Conservation (phyloP, 2,329 filamentous ascomycete species). For the Ascosphaera pollenicola region DNA sequence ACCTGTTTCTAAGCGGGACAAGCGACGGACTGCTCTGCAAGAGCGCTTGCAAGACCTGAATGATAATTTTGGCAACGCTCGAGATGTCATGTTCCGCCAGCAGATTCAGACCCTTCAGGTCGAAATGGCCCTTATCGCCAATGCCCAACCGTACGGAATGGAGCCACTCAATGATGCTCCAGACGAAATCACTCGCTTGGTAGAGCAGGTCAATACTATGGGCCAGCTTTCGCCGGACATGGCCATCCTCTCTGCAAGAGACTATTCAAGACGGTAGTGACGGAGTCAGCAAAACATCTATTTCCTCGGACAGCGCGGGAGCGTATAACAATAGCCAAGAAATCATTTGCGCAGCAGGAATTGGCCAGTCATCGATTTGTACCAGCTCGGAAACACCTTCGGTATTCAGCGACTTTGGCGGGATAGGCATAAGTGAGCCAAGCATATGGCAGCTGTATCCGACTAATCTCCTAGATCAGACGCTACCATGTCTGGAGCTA, state of each 20-base stretch:
- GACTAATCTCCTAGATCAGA: neutral
- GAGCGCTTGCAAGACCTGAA: constrained; percentile 59
- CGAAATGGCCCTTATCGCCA: constrained; percentile 67
- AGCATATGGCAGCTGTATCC: neutral
- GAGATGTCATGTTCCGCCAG: constrained; percentile 66
- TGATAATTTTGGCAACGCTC: constrained; percentile 56
- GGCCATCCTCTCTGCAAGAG: constrained; percentile 18
- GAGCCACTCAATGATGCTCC: constrained; percentile 42
- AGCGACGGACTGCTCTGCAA: constrained; percentile 60
- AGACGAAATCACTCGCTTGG: constrained; percentile 45
- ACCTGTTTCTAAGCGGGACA: constrained; percentile 60
- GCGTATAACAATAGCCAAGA: neutral
- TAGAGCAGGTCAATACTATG: constrained; percentile 31
- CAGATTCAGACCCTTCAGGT: constrained; percentile 82
- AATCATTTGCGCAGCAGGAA: neutral
- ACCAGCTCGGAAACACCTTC: neutral
- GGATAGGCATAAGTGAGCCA: neutral
- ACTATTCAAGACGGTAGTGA: neutral
- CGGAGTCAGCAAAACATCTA: neutral
- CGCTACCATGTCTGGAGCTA: neutral
- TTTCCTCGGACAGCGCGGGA: neutral
- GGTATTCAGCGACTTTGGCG: neutral
- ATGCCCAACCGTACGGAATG: constrained; percentile 58
- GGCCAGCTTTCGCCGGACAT: constrained; percentile 48
- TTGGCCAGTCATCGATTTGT: neutral